Conservation (phyloP, 176 grass and related monocot species). For the Oryza meyeriana region DNA sequence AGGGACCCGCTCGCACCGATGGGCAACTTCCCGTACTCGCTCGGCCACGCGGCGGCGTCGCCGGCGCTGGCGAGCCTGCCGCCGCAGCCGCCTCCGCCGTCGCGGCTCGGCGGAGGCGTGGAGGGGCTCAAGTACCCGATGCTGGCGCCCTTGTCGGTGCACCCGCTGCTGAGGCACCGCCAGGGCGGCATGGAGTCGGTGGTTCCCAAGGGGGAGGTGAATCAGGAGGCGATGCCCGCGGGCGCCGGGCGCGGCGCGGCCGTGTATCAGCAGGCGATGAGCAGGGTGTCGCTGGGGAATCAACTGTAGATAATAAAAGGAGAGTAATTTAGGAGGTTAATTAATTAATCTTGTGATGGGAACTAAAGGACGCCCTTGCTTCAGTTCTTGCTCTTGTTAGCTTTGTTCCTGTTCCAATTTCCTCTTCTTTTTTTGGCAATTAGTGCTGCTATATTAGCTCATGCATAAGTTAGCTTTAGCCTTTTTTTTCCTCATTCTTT, state of each 20-base stretch:
- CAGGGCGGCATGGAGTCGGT: slow-evolving; percentile 31
- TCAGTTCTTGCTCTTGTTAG: neutral
- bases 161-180: slow-evolving; percentile 37
- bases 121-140: slow-evolving; percentile 38
- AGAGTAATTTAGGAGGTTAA: slow-evolving; percentile 14
- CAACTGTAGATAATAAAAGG: slow-evolving; percentile 59
- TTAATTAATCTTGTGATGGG: neutral
- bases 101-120: slow-evolving; percentile 24
- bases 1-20: slow-evolving; percentile 49
- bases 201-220: slow-evolving; percentile 41
- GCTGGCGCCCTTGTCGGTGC: slow-evolving; percentile 31
- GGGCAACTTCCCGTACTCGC: slow-evolving; percentile 39
- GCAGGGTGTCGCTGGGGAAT: slow-evolving; percentile 42
- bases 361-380: neutral
- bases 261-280: slow-evolving; percentile 59
- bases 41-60: slow-evolving; percentile 3
- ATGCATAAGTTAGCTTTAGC: neutral
- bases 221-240: slow-evolving; percentile 12
- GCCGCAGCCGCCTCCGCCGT: neutral
- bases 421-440: neutral
- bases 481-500: neutral
- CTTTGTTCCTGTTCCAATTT: no score
- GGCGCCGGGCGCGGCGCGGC: neutral
- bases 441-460: neutral
- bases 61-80: slow-evolving; percentile 37